These are phyloP conservation scores for Leishmania major DNA, from an alignment of 208 protist species.

Conservation along the genomic window DNA sequence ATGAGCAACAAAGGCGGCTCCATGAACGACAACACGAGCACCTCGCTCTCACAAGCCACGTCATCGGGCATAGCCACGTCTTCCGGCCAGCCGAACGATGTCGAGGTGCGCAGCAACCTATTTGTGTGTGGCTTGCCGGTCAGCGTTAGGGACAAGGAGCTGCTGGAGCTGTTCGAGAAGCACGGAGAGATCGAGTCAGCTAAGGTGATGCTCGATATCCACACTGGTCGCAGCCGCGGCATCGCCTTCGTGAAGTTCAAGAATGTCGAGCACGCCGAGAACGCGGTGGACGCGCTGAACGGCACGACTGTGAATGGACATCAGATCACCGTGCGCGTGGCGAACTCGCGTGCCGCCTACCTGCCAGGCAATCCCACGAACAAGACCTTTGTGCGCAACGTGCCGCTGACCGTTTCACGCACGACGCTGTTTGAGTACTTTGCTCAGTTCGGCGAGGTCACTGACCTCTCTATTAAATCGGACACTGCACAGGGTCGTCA, in stretches of 20 bases:
- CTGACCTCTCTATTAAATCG: constrained; percentile 71
- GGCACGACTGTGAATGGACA: constrained; percentile 32
- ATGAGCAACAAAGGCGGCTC: not conserved
- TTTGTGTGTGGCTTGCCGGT: constrained; percentile 66
- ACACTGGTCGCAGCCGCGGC: constrained; percentile 67
- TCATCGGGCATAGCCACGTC: not conserved
- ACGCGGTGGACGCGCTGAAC: constrained; percentile 52
- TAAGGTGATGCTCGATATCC: constrained; percentile 89
- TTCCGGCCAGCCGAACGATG: constrained; percentile 23
- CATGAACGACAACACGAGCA: not conserved
- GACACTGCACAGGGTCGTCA: constrained; percentile 53
- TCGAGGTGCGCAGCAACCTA: constrained; percentile 73
- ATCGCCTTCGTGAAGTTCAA: constrained; percentile 85
- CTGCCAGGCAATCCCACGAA: constrained; percentile 71
- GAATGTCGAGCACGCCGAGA: constrained; percentile 39
- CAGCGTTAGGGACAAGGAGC: constrained; percentile 45
- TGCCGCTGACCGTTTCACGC: constrained; percentile 53
- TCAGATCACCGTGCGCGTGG: constrained; percentile 60
- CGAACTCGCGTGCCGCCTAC: constrained; percentile 70
- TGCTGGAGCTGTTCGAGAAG: constrained; percentile 46
- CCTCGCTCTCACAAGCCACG: not conserved
- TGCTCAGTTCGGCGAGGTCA: constrained; percentile 59
- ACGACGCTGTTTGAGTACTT: constrained; percentile 53
- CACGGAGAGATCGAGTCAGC: constrained; percentile 65
- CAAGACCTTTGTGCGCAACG: constrained; percentile 76